Conservation (phyloP, 169 alveolate species). For the Plasmodium vivax region DNA sequence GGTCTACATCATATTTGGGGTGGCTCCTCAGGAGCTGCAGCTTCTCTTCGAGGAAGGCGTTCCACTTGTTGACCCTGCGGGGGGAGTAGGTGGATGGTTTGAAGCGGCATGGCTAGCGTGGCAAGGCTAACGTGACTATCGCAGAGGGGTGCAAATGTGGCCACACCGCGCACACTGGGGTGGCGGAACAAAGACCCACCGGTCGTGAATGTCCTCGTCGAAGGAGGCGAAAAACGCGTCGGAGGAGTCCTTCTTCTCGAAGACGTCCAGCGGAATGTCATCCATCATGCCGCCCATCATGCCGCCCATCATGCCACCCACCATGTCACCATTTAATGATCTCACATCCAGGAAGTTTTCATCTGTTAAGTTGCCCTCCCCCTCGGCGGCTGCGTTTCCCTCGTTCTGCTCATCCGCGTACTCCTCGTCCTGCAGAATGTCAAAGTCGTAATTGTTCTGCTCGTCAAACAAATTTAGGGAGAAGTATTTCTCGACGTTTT, state of each 20-base stretch:
- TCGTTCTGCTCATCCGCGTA: conserved; percentile 5
- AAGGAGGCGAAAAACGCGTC: background rate
- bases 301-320: no score
- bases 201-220: conserved; percentile 50
- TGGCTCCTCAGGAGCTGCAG: conserved; percentile 18
- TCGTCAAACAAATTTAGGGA: conserved; percentile 42
- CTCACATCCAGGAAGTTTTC: background rate
- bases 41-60: conserved; percentile 26
- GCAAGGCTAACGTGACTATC: no score
- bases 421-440: conserved; percentile 51
- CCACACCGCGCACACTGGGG: background rate
- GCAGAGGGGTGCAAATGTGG: no score
- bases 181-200: background rate
- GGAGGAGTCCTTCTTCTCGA: conserved; percentile 11
- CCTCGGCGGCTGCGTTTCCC: background rate
- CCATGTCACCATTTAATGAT: background rate
- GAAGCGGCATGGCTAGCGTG: no score
- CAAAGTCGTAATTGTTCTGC: conserved; percentile 16
- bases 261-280: background rate
- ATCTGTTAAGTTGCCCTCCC: background rate
- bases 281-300: background rate
- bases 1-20: conserved; percentile 54
- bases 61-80: conserved; percentile 45
- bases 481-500: conserved; percentile 34
- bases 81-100: background rate